Evolutionary conservation across 139 green algal species (phyloP), one percentile per base, ranked within the genome.

Genomic region (Chara braunii): DNA sequence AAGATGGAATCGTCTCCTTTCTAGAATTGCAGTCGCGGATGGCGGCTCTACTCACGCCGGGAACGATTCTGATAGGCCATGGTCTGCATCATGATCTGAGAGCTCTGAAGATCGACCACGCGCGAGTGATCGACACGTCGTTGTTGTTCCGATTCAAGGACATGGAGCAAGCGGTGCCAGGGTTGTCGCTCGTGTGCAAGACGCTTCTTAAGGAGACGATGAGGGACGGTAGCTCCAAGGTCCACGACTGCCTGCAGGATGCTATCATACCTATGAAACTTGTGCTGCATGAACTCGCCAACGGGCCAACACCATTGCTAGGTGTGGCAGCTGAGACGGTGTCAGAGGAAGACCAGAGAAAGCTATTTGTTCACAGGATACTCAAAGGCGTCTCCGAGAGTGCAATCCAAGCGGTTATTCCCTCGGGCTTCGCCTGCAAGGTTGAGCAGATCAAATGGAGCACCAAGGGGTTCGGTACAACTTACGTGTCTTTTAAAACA

Each of bases 41-140:
- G 26, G 7, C 67, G 28, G 5, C 37, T 12, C 26, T 61, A 35
- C 7, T 75, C 29, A 60, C 40, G 6, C 66, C 60, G 12, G 51
- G 54, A n/a, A 75, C 45, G 14, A 67, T 81, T 8, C 67, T 81
- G 36, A 36, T 81, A 12, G 74, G 74, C 1, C 74, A 81, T 32
- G 43, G 48, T n/a, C 70, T 81, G 6, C 29, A 68, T 34, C 59
- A 81, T 51, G 74, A 81, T 43, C 52, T 81, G 2, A 72, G 18
- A 48, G 62, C 59, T n/a, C 52, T 81, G 29, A 68, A 69, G 24
- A 64, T 81, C n/a, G 68, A 81, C 36, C 68, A 81, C 60, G 26
- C 22, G n/a, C 59, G 59, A 5, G 74, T 78, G 24, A 81, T 81
- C 32, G 74, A 81, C 60, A 81, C 68, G 24, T 32, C 74, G 11